These are phyloP conservation scores for Clarireedia paspali DNA, from an alignment of 2,329 filamentous ascomycete species.

Conservation along the genomic window DNA sequence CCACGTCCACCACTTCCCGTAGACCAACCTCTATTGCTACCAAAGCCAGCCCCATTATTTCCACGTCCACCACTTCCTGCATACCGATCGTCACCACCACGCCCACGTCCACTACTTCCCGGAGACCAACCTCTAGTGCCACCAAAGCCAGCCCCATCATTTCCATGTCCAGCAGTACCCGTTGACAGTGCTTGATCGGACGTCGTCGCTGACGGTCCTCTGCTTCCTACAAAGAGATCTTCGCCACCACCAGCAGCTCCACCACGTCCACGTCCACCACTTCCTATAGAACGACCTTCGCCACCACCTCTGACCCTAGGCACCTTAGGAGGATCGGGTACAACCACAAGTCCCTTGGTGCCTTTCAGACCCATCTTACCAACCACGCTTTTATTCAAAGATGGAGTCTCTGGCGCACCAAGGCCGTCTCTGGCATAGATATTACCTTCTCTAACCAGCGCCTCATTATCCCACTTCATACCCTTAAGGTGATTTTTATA, in stretches of 20 bases:
- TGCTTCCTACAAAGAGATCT: too few species aligned
- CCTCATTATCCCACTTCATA: slow-evolving; percentile 28
- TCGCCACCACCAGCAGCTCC: background rate
- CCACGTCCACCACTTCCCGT: too few species aligned
- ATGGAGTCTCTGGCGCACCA: slow-evolving; percentile 39
- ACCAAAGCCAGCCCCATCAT: too few species aligned
- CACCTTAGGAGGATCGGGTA: slow-evolving; percentile 35
- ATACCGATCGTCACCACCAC: too few species aligned
- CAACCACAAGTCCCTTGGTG: slow-evolving; percentile 39
- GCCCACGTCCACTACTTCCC: too few species aligned
- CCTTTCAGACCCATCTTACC: slow-evolving; percentile 52
- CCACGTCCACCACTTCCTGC: background rate
- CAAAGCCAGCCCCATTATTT: background rate
- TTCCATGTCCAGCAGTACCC: too few species aligned
- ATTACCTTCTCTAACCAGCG: slow-evolving; percentile 44
- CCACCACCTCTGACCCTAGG: slow-evolving; percentile 14
- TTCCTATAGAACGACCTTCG: background rate
- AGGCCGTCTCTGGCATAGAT: slow-evolving; percentile 41
- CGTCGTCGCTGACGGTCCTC: too few species aligned
- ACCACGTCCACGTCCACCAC: background rate
- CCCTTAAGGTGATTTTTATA: slow-evolving; percentile 44
- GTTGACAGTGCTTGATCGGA: too few species aligned
- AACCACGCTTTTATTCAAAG: slow-evolving; percentile 39
- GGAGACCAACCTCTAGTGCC: too few species aligned
- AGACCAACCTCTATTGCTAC: too few species aligned